These are phyloP conservation scores for Alopecurus myosuroides DNA, from an alignment of 176 grass and related monocot genomes.

Conservation along the genomic window DNA sequence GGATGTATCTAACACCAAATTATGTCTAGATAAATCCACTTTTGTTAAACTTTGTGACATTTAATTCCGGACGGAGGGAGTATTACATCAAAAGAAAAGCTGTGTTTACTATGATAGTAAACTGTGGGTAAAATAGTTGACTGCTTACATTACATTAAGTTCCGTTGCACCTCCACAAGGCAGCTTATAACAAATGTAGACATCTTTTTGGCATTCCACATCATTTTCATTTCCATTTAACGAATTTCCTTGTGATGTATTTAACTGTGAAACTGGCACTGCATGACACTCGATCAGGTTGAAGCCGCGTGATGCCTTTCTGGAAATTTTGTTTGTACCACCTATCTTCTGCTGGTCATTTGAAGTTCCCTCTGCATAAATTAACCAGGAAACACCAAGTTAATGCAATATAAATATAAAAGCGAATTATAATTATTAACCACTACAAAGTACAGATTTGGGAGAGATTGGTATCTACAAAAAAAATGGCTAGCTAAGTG, in stretches of 20 bases:
- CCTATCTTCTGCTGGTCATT: constrained; percentile 23
- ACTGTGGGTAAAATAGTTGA: background rate
- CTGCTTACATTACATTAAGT: constrained; percentile 71
- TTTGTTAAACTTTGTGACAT: too few species aligned
- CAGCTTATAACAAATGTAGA: constrained; percentile 46
- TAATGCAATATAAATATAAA: background rate
- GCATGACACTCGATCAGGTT: constrained; percentile 63
- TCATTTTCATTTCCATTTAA: constrained; percentile 27
- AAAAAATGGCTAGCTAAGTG: background rate
- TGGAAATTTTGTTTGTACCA: constrained; percentile 52
- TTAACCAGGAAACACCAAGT: background rate
- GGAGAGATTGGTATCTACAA: background rate
- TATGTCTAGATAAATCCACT: too few species aligned
- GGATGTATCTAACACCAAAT: too few species aligned
- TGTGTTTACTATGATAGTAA: background rate
- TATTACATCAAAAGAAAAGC: background rate
- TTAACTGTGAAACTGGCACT: constrained; percentile 35
- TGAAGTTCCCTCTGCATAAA: constrained; percentile 19
- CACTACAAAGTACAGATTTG: constrained; percentile 5
- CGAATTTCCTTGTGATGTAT: constrained; percentile 20
- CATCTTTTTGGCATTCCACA: constrained; percentile 38
- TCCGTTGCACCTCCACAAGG: constrained; percentile 38
- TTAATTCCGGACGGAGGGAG: too few species aligned
- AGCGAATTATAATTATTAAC: background rate
- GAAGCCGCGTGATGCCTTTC: constrained; percentile 65